A percentile compares a stretch with the other conserved stretches of the same genome.
Conservation (phyloP, 1,284 basidiomycete genomes). For the Schizophyllum amplum region DNA sequence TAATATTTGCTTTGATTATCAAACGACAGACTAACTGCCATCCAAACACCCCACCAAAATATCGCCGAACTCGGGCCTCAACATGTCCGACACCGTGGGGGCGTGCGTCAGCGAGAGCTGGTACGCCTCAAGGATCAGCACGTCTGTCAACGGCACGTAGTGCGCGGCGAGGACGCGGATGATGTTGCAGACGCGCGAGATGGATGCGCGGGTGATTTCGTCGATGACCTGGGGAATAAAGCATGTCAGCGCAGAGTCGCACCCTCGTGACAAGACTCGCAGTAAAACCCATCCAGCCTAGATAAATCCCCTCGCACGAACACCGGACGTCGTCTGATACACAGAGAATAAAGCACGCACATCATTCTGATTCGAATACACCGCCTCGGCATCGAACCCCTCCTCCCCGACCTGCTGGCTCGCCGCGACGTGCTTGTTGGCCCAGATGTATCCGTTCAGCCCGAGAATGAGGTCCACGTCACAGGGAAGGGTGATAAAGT, state of each 20-base stretch:
- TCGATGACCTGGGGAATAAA: conserved; percentile 59
- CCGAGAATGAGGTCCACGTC: conserved; percentile 94
- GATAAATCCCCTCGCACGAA: too few species aligned
- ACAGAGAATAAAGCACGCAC: conserved; percentile 41
- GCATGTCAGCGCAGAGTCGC: background rate
- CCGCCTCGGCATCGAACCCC: conserved; percentile 88
- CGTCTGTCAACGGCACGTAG: conserved; percentile 77
- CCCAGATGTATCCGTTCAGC: conserved; percentile 96
- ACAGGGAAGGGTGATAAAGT: conserved; percentile 86
- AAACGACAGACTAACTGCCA: background rate
- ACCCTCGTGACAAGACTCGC: conserved; percentile 2
- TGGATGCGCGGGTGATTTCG: conserved; percentile 67
- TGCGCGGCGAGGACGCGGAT: conserved; percentile 70
- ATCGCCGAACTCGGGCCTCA: conserved; percentile 22
- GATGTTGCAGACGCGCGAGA: conserved; percentile 76
- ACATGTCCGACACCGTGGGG: conserved; percentile 47
- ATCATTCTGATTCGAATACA: conserved; percentile 92
- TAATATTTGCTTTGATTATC: too few species aligned
- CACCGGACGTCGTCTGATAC: too few species aligned
- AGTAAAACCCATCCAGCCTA: too few species aligned
- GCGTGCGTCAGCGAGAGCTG: conserved; percentile 75
- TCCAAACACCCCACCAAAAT: background rate
- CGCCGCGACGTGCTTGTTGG: conserved; percentile 75
- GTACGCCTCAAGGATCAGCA: conserved; percentile 72
- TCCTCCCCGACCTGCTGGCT: conserved; percentile 71